phyloP scores from a whole-genome alignment of 139 green algal genomes.

The Gonium pectorale region DNA sequence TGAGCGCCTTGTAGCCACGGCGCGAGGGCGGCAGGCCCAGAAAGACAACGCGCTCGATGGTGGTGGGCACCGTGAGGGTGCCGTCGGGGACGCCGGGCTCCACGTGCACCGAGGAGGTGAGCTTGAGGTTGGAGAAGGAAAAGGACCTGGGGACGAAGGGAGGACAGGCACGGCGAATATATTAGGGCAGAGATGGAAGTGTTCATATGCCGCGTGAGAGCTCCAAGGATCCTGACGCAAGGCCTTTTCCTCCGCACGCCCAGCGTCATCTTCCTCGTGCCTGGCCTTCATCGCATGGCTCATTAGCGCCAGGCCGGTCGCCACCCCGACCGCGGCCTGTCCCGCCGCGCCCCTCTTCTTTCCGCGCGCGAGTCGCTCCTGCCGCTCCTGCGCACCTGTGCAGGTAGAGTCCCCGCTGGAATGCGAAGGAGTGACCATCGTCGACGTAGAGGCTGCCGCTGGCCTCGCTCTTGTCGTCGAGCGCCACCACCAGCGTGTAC shows the following conservation, averaged over 20 bases:
- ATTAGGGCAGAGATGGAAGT: too few relatives aligned
- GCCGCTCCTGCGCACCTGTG: constrained; percentile 54
- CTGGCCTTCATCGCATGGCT: too few relatives aligned
- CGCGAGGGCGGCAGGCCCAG: constrained; percentile 57
- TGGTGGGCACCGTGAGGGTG: constrained; percentile 12
- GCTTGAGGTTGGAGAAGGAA: constrained; percentile 39
- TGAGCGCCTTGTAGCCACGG: constrained; percentile 23
- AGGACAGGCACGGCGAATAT: constrained; percentile 48
- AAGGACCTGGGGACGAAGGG: constrained; percentile 43
- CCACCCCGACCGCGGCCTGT: too few relatives aligned
- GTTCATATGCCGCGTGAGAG: too few relatives aligned
- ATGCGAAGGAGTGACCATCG: constrained; percentile 93
- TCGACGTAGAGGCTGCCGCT: constrained; percentile 95
- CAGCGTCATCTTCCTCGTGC: too few relatives aligned
- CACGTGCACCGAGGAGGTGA: constrained; percentile 33
- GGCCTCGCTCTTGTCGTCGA: constrained; percentile 79
- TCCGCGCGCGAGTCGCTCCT: too few relatives aligned
- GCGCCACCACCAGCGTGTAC: constrained; percentile 89
- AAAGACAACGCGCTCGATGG: constrained; percentile 67
- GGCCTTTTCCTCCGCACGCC: too few relatives aligned
- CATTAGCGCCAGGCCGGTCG: too few relatives aligned
- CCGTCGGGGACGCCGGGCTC: constrained; percentile 21
- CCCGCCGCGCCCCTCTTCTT: too few relatives aligned
- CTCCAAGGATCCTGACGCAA: too few relatives aligned
- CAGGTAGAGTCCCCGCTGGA: constrained; percentile 69